Percentiles rank a stretch among this genome's conserved stretches.
Evolutionary conservation across 768 basidiomycete genomes (phyloP).

Genomic region (Chalciporus sphaerocephalus): DNA sequence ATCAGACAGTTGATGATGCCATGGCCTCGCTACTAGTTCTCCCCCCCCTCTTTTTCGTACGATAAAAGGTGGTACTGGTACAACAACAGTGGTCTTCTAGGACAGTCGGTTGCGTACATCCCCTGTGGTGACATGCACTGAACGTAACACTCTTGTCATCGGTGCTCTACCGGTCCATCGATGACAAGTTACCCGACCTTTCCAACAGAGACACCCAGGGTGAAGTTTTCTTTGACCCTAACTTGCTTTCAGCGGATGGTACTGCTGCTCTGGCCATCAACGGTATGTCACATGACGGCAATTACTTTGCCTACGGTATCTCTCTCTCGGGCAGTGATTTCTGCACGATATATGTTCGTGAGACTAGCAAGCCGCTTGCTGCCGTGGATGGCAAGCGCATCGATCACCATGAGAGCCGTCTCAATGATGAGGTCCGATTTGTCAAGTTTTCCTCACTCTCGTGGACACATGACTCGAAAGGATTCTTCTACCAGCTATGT

Average conservation of each 20-base stretch:
- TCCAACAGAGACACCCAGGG: slow-evolving; percentile 43
- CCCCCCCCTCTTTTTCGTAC: slow-evolving; percentile 53
- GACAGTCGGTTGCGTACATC: slow-evolving; percentile 45
- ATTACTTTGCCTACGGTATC: slow-evolving; percentile 74
- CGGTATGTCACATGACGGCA: slow-evolving; percentile 61
- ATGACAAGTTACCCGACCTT: slow-evolving; percentile 51
- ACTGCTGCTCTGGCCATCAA: slow-evolving; percentile 58
- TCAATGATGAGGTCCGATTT: slow-evolving; percentile 64
- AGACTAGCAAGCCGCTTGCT: slow-evolving; percentile 55
- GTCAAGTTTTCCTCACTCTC: slow-evolving; percentile 72
- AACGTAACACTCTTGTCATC: not conserved
- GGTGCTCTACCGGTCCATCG: slow-evolving; percentile 63
- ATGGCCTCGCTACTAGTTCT: slow-evolving; percentile 52
- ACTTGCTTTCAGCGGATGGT: slow-evolving; percentile 67
- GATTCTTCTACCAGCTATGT: slow-evolving; percentile 76
- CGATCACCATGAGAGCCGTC: slow-evolving; percentile 47
- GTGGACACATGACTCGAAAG: slow-evolving; percentile 77
- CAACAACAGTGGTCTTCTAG: slow-evolving; percentile 72
- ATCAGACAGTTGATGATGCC: slow-evolving; percentile 3
- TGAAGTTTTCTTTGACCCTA: slow-evolving; percentile 81
- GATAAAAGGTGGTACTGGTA: slow-evolving; percentile 81
- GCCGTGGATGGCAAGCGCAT: slow-evolving; percentile 33
- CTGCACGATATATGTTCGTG: slow-evolving; percentile 62
- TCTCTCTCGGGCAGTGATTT: slow-evolving; percentile 75
- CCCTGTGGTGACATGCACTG: not conserved